phyloP scores from a whole-genome alignment of 2,329 filamentous ascomycete genomes.

The Myotisia sp. region DNA sequence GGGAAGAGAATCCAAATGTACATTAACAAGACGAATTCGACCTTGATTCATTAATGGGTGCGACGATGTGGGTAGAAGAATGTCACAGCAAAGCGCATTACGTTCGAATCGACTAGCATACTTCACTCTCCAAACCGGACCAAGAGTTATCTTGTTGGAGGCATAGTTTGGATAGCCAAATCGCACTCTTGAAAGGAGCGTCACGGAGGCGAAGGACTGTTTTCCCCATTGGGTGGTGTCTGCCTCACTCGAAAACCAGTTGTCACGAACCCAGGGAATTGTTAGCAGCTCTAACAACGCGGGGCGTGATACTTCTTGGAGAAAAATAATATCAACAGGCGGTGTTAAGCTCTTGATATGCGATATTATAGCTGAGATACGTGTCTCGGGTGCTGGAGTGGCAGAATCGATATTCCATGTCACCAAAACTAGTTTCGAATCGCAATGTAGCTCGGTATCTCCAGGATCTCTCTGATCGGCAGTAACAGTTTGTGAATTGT shows the following conservation, averaged over 20 bases:
- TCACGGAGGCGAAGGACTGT: constrained; percentile 18
- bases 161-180: background rate
- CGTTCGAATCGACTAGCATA: constrained; percentile 21
- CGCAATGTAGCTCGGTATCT: background rate
- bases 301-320: constrained; percentile 22
- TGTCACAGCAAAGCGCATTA: constrained; percentile 26
- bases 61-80: constrained; percentile 13
- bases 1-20: constrained; percentile 27
- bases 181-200: constrained; percentile 12
- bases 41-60: background rate
- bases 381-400: constrained; percentile 8
- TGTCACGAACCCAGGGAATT: constrained; percentile 15
- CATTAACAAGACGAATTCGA: constrained; percentile 24
- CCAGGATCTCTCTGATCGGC: background rate
- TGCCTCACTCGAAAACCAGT: constrained; percentile 22
- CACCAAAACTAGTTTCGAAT: constrained; percentile 16
- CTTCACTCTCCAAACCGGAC: constrained; percentile 21
- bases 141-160: constrained; percentile 10
- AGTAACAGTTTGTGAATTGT: no score
- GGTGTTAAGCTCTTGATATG: constrained; percentile 11
- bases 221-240: constrained; percentile 14
- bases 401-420: constrained; percentile 24
- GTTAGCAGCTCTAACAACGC: constrained; percentile 16
- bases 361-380: constrained; percentile 19
- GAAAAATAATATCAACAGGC: constrained; percentile 21